phyloP scores from a whole-genome alignment of 2,329 filamentous ascomycete genomes.

The Xylariaceae sp. region DNA sequence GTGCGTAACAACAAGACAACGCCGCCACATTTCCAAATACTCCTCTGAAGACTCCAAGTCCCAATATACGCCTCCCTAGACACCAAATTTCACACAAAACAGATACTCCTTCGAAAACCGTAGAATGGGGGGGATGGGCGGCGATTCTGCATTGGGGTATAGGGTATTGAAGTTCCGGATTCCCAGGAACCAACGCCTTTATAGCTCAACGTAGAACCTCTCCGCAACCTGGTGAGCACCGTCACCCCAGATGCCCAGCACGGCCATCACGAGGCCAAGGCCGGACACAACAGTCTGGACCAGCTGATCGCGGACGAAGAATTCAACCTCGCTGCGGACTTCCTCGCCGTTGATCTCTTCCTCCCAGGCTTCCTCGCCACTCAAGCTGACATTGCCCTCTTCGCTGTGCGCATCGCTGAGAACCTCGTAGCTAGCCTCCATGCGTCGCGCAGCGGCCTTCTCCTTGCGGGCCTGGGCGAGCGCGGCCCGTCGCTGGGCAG shows the following conservation, averaged over 20 bases:
- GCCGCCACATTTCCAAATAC: constrained; percentile 3
- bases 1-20: neutral
- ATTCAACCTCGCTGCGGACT: constrained; percentile 53
- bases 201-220: constrained; percentile 25
- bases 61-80: neutral
- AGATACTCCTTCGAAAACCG: neutral
- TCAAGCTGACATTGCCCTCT: constrained; percentile 42
- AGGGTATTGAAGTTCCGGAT: neutral
- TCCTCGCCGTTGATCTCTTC: constrained; percentile 58
- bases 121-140: neutral
- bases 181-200: neutral
- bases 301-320: constrained; percentile 50
- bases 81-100: constrained; percentile 6
- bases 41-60: constrained; percentile 12
- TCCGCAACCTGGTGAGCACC: constrained; percentile 37
- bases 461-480: constrained; percentile 31
- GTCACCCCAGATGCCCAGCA: constrained; percentile 65
- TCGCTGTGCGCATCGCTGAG: constrained; percentile 48
- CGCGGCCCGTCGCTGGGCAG: constrained; percentile 30
- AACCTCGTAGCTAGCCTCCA: constrained; percentile 71
- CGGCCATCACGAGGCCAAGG: constrained; percentile 56
- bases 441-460: constrained; percentile 39
- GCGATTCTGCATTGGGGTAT: neutral
- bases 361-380: constrained; percentile 40
- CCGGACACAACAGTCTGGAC: constrained; percentile 52